Base-by-base conservation (phyloP, 352 stramenopile genomes). In the Pythium plurisporium region DNA sequence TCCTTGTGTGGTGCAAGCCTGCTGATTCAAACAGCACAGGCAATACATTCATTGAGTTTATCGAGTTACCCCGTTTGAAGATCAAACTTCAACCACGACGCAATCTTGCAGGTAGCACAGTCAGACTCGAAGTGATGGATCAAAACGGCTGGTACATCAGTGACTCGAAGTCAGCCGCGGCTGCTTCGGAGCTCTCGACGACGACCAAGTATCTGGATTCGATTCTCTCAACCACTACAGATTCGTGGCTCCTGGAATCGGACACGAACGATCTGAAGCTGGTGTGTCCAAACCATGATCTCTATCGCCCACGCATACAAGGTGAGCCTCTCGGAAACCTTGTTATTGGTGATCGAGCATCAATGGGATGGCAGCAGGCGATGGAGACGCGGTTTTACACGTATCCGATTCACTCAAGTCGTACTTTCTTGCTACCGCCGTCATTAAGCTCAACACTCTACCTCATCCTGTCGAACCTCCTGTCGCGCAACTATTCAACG, bases 11-110 rank as follows among this genome's bases (percentile, higher is more conserved):
- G 96, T 98, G 91, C 65, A 77, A 75, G 45, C 73, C 53, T 74
- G 51, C 57, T 86, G 11, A 17, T 11, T 36, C 23, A 36, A 47
- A 11, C 44, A 14, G n/a, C 1, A 19, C 4, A 4, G 7, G 25
- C 5, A 17, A 64, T 58, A 67, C 65, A 59, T 73, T 69, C 10
- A 96, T 99, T 59, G 90, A 97, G 62, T 88, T 97, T 45, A 92
- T 99, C 65, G 97, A 99, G 62, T 77, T 99, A 26, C 97, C 97
- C 25, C 80, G 97, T 29, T 74, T 99, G 20, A 98, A 98, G 63
- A 69, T 99, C 17, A 98, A 95, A 48, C 96, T 99, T 87, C 55
- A 65, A 67, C 38, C 38, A 60, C 62, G 86, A 74, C 57, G 75
- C 46, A 33, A 63, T 64, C 17, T 65, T 68, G 55, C 78, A 55